These are phyloP conservation scores for Mycena galericulata DNA, from an alignment of 768 basidiomycete species.

Conservation along the genomic window DNA sequence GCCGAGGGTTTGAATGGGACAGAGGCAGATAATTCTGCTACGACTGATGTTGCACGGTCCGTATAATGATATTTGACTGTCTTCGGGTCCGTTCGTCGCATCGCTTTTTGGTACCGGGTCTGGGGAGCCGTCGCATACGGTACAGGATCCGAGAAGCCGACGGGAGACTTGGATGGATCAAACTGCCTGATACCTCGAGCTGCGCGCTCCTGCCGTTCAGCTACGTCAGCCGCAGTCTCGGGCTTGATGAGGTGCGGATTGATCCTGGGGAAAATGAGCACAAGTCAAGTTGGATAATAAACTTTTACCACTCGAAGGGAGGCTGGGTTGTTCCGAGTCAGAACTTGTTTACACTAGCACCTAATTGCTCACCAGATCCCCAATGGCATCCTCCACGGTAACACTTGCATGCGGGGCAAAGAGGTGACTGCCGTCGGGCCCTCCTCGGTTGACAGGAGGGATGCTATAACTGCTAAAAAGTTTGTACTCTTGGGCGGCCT, in stretches of 20 bases:
- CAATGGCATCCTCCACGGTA: slow-evolving; percentile 73
- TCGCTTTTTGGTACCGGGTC: slow-evolving; percentile 57
- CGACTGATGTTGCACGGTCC: slow-evolving; percentile 46
- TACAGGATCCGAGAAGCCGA: slow-evolving; percentile 61
- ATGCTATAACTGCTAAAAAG: slow-evolving; percentile 59
- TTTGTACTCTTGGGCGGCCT: slow-evolving; percentile 45
- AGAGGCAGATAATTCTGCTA: slow-evolving; percentile 70
- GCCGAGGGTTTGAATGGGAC: slow-evolving; percentile 66
- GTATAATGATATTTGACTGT: slow-evolving; percentile 71
- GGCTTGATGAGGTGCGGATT: slow-evolving; percentile 63
- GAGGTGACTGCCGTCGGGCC: slow-evolving; percentile 50
- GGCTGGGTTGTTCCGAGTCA: slow-evolving; percentile 53
- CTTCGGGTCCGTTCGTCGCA: slow-evolving; percentile 42
- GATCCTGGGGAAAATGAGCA: slow-evolving; percentile 59
- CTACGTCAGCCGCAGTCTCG: slow-evolving; percentile 47
- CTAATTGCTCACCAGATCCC: slow-evolving; percentile 68
- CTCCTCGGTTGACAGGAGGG: slow-evolving; percentile 52
- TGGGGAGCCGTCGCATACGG: slow-evolving; percentile 58
- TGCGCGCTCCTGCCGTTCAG: slow-evolving; percentile 50
- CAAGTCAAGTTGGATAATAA: slow-evolving; percentile 5
- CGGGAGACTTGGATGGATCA: slow-evolving; percentile 35
- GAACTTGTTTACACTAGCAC: not conserved
- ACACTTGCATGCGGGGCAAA: slow-evolving; percentile 72
- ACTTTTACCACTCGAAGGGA: slow-evolving; percentile 75
- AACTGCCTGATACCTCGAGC: slow-evolving; percentile 59